Conservation (phyloP, 2,329 filamentous ascomycete genomes). For the Cordyceps cicadae region DNA sequence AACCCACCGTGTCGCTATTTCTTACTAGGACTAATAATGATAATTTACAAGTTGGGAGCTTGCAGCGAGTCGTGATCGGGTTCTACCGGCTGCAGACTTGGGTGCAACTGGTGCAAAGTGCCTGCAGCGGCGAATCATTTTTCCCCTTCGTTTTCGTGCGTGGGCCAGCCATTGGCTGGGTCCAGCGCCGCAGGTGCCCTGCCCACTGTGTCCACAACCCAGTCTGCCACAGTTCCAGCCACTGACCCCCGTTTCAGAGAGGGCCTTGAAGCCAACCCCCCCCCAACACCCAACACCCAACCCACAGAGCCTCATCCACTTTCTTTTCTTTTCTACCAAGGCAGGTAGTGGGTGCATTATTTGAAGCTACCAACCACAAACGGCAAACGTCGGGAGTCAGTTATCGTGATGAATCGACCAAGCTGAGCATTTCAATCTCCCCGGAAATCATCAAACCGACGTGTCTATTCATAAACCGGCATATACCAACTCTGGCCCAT, state of each 20-base stretch:
- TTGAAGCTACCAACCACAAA: background rate
- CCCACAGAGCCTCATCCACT: background rate
- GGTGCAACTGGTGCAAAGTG: too few relatives aligned
- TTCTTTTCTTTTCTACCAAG: too few relatives aligned
- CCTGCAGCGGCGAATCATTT: constrained; percentile 8
- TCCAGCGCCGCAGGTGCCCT: background rate
- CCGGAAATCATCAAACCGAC: too few relatives aligned
- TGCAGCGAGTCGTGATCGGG: constrained; percentile 8
- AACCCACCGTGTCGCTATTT: background rate
- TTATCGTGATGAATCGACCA: constrained; percentile 32
- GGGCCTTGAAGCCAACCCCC: too few relatives aligned
- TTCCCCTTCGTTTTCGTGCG: constrained; percentile 12
- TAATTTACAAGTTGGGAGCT: too few relatives aligned
- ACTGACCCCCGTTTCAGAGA: background rate
- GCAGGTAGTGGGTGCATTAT: background rate
- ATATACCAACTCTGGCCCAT: too few relatives aligned
- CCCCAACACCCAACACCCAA: background rate
- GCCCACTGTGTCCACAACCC: background rate
- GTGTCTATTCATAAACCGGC: too few relatives aligned
- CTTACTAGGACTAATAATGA: too few relatives aligned
- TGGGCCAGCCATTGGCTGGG: background rate
- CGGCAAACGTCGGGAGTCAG: background rate
- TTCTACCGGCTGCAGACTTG: constrained; percentile 5
- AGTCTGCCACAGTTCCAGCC: background rate
- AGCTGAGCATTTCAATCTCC: too few relatives aligned